phyloP scores from a whole-genome alignment of 2,329 filamentous ascomycete genomes.

The Trichoderma sp. region DNA sequence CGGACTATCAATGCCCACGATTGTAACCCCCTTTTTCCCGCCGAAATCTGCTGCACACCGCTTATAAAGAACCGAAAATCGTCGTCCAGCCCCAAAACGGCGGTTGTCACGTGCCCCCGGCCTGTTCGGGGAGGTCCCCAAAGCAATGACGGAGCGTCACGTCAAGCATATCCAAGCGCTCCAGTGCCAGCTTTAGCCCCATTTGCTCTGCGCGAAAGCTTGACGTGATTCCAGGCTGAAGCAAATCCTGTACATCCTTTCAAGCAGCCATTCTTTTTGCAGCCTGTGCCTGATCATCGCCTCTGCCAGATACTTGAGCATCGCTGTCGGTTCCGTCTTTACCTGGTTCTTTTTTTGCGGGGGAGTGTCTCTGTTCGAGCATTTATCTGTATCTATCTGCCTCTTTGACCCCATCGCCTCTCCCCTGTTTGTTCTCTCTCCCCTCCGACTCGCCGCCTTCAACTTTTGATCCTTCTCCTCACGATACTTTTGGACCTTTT shows the following conservation, averaged over 20 bases:
- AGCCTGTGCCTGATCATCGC: not conserved
- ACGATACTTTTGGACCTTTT: conserved; percentile 26
- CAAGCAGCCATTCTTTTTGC: conserved; percentile 12
- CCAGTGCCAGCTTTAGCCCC: conserved; percentile 5
- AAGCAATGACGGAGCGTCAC: conserved; percentile 33
- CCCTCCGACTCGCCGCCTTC: not conserved
- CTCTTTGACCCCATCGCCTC: not conserved
- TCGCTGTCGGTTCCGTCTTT: not conserved
- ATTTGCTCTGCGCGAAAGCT: conserved; percentile 25
- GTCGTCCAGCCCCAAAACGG: not conserved
- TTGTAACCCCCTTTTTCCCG: not conserved
- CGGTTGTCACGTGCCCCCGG: conserved; percentile 30
- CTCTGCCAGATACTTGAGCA: not conserved
- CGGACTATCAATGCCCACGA: too few relatives aligned
- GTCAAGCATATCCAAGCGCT: conserved; percentile 15
- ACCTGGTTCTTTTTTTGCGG: not conserved
- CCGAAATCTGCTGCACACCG: not conserved
- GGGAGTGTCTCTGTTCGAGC: not conserved
- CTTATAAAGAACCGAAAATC: not conserved
- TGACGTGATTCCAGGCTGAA: conserved; percentile 30
- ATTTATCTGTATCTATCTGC: not conserved
- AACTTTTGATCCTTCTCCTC: not conserved
- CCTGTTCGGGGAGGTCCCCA: conserved; percentile 21
- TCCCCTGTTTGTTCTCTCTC: not conserved
- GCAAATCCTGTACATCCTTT: not conserved